Conservation (phyloP, 116 monocot species). For the Iris pallida region DNA sequence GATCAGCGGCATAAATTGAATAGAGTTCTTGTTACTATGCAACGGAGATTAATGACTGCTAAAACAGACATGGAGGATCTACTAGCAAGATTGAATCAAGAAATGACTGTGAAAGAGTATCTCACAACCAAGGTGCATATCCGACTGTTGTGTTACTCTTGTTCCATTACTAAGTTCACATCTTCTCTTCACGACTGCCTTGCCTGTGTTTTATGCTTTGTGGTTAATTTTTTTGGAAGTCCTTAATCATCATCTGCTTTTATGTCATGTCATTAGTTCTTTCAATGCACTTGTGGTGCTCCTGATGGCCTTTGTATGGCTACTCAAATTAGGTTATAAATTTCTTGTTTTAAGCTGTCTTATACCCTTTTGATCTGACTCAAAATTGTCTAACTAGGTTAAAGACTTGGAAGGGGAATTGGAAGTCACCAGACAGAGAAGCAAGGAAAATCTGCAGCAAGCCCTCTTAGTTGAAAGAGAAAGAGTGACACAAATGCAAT, state of each 20-base stretch:
- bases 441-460: slow-evolving; percentile 74
- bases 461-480: slow-evolving; percentile 80
- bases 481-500: slow-evolving; percentile 79
- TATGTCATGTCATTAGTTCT: neutral
- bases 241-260: neutral
- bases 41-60: slow-evolving; percentile 59
- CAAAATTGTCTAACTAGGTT: slow-evolving; percentile 33
- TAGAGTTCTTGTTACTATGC: slow-evolving; percentile 60
- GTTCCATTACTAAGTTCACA: neutral
- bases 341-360: too few relatives aligned
- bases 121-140: slow-evolving; percentile 62
- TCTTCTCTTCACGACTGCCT: neutral
- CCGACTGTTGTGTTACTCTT: neutral
- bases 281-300: neutral
- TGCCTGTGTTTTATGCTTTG: neutral
- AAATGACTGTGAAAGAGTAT: slow-evolving; percentile 78
- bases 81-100: slow-evolving; percentile 76
- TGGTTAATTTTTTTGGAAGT: neutral
- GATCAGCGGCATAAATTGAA: slow-evolving; percentile 68
- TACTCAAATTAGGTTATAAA: too few relatives aligned
- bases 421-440: slow-evolving; percentile 63
- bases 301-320: neutral
- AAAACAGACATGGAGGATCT: slow-evolving; percentile 96
- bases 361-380: neutral
- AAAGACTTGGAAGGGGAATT: slow-evolving; percentile 89